Conservation (phyloP, 2,329 filamentous ascomycete genomes). For the Ophiostoma montium region DNA sequence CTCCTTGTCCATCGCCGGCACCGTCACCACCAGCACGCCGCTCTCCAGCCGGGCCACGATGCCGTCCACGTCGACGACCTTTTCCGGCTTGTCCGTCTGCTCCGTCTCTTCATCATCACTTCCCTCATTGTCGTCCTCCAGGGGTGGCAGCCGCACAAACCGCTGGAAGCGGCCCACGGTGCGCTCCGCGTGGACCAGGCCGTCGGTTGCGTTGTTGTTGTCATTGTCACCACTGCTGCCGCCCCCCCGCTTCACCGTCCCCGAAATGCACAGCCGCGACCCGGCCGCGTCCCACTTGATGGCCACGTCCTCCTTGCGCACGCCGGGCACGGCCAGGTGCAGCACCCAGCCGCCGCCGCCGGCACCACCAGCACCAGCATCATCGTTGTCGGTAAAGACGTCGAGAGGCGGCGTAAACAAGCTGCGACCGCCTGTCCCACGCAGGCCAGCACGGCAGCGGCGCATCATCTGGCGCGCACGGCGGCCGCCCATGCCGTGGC, state of each 20-base stretch:
- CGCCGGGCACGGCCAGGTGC: constrained; percentile 60
- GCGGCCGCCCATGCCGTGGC: constrained; percentile 9
- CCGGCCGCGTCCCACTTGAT: constrained; percentile 63
- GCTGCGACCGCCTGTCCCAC: constrained; percentile 15
- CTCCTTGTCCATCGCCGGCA: constrained; percentile 50
- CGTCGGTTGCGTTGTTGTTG: too few species aligned
- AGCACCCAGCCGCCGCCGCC: constrained; percentile 45
- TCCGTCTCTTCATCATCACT: constrained; percentile 17
- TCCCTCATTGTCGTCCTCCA: not conserved
- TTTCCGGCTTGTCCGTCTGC: constrained; percentile 31
- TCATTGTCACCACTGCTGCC: not conserved
- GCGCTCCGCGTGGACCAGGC: constrained; percentile 50
- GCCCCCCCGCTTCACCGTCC: constrained; percentile 48
- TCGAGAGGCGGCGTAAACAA: constrained; percentile 55
- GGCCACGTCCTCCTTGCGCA: constrained; percentile 55
- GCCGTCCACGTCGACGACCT: constrained; percentile 47
- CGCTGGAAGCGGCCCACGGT: constrained; percentile 64
- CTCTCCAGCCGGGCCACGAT: constrained; percentile 70
- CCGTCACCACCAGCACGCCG: constrained; percentile 60
- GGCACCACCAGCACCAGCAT: not conserved
- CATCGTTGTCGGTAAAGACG: constrained; percentile 36
- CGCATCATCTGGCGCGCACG: constrained; percentile 26
- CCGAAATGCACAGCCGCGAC: constrained; percentile 50
- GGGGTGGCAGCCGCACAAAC: constrained; percentile 45
- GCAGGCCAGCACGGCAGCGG: not conserved